phyloP scores from a whole-genome alignment of 441 rosid species.

The Erodium texanum region DNA sequence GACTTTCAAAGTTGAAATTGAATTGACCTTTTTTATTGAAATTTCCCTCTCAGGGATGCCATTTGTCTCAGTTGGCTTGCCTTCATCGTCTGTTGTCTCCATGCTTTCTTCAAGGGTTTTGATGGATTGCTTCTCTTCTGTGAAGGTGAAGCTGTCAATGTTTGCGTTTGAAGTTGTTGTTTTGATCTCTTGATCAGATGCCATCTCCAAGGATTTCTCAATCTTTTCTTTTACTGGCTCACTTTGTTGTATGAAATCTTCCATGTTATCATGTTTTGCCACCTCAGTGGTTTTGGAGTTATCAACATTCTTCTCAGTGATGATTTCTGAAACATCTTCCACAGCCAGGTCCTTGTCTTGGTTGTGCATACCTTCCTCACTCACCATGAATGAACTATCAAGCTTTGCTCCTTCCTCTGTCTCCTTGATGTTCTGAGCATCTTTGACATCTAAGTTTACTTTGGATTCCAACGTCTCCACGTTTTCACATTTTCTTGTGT shows the following conservation, averaged over 20 bases:
- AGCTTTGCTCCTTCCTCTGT: slow-evolving; percentile 16
- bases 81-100: slow-evolving; percentile 9
- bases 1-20: not conserved
- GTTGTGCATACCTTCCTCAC: not conserved
- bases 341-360: not conserved
- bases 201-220: not conserved
- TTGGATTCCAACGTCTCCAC: slow-evolving; percentile 14
- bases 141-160: not conserved
- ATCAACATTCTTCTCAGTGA: not conserved
- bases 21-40: slow-evolving; percentile 12
- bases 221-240: not conserved
- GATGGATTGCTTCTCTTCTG: not conserved
- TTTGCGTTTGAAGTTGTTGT: not conserved
- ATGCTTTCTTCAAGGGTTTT: not conserved
- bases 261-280: not conserved
- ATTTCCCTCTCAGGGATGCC: not conserved
- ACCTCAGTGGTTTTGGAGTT: not conserved
- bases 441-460: slow-evolving; percentile 12
- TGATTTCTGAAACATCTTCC: not conserved
- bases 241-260: not conserved
- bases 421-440: slow-evolving; percentile 15
- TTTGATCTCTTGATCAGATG: not conserved
- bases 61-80: slow-evolving; percentile 4
- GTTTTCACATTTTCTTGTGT: slow-evolving; percentile 20
- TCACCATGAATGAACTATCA: not conserved